A percentile compares a stretch with the other conserved stretches of the same genome.
phyloP scores from a whole-genome alignment of 192 early-diverging fungal genomes.

The Linnemannia schmuckeri region DNA sequence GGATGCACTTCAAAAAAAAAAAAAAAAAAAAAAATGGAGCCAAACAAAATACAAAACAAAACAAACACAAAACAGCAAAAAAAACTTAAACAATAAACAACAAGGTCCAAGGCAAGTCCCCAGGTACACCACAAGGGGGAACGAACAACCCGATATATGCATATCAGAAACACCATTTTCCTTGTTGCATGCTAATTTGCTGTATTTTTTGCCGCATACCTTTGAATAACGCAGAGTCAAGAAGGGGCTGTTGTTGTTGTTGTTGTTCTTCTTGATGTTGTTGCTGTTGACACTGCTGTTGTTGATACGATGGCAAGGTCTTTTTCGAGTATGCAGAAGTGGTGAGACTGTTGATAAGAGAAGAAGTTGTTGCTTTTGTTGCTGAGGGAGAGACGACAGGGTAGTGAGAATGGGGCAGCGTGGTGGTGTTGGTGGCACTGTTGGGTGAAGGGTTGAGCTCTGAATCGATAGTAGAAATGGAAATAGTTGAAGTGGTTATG shows the following conservation, averaged over 20 bases:
- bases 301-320: background rate
- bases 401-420: background rate
- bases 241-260: background rate
- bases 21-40: background rate
- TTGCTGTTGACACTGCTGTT: background rate
- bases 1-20: background rate
- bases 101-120: background rate
- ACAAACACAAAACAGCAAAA: background rate
- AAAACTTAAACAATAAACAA: background rate
- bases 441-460: background rate
- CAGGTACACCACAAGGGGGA: background rate
- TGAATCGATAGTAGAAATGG: background rate
- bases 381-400: background rate
- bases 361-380: too few relatives aligned
- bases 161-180: background rate
- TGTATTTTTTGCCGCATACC: background rate
- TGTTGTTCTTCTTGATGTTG: background rate
- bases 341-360: background rate
- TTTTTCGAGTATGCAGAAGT: background rate
- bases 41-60: background rate
- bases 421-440: constrained; percentile 10
- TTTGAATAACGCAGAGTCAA: background rate
- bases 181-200: background rate
- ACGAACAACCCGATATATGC: background rate
- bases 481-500: background rate